These are phyloP conservation scores for Phyllosticta citriasiana DNA, from an alignment of 2,329 filamentous ascomycete genomes.

Conservation along the genomic window DNA sequence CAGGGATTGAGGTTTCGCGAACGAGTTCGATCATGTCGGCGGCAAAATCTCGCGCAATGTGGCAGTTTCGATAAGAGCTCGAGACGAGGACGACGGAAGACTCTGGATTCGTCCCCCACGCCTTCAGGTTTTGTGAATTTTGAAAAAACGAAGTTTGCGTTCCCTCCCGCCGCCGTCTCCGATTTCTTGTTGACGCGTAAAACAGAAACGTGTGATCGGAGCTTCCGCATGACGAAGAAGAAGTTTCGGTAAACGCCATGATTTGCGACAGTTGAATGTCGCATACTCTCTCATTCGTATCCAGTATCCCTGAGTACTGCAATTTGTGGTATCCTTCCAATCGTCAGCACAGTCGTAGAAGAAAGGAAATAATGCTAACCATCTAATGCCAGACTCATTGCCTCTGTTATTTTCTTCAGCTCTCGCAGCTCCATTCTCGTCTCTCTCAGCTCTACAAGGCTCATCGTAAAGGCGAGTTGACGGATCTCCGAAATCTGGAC, in stretches of 20 bases:
- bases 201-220: neutral
- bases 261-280: neutral
- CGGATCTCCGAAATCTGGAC: neutral
- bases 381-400: neutral
- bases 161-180: neutral
- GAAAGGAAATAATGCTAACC: neutral
- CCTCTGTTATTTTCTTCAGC: neutral
- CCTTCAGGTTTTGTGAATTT: neutral
- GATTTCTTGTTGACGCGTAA: neutral
- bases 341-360: neutral
- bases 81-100: neutral
- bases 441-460: neutral
- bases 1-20: neutral
- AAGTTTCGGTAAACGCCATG: neutral
- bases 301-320: neutral
- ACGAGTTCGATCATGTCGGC: conserved; percentile 1
- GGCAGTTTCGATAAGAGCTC: neutral
- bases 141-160: neutral
- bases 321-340: neutral
- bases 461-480: neutral
- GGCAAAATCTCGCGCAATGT: neutral
- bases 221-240: neutral
- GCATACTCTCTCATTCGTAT: neutral
- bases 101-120: neutral
- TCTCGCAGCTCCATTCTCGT: neutral